Conservation (phyloP, 2,329 filamentous ascomycete genomes). For the Ceratocystis papillata region DNA sequence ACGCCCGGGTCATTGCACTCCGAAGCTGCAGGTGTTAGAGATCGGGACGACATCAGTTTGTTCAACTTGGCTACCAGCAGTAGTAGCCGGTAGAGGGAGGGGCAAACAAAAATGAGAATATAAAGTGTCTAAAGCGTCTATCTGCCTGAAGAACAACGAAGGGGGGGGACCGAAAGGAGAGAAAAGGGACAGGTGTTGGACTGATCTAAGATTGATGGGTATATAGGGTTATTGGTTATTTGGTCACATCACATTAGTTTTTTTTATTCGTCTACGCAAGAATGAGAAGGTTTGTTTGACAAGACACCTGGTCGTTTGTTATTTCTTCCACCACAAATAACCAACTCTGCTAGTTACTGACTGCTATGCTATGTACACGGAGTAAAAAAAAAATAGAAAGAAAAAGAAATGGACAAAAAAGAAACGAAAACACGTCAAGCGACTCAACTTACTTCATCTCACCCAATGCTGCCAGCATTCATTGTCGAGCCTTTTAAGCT, state of each 20-base stretch:
- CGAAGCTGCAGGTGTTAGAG: constrained; percentile 20
- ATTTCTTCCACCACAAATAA: constrained; percentile 1
- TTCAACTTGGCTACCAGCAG: constrained; percentile 21
- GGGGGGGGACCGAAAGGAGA: background rate
- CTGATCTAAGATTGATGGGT: background rate
- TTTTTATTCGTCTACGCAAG: background rate
- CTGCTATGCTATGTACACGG: background rate
- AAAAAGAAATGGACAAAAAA: background rate
- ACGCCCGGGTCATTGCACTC: constrained; percentile 16
- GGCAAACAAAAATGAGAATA: background rate
- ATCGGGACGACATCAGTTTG: constrained; percentile 23
- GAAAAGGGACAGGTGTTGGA: background rate
- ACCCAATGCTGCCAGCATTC: background rate
- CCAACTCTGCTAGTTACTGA: background rate
- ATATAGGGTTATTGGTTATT: background rate
- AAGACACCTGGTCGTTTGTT: background rate
- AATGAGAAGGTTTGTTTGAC: background rate
- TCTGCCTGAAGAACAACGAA: too few relatives aligned
- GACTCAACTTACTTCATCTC: background rate
- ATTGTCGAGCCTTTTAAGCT: background rate
- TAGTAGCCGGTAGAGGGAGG: constrained; percentile 14
- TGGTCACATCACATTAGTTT: background rate
- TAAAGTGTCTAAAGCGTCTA: background rate
- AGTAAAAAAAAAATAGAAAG: background rate
- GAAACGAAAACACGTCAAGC: background rate